Evolutionary conservation across 345 rosid genomes (phyloP).

Genomic region (Iberis pinnata): DNA sequence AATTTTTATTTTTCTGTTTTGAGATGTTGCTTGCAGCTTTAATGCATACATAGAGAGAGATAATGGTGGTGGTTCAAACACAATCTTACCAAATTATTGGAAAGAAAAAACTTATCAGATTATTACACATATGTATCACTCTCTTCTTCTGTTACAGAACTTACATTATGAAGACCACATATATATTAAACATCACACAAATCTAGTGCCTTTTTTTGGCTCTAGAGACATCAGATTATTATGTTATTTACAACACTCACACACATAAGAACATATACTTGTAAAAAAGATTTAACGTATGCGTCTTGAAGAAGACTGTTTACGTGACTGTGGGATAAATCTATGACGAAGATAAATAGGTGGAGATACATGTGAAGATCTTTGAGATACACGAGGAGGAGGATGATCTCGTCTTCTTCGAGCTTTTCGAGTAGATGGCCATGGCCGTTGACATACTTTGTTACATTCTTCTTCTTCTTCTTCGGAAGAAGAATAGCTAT

Average conservation of each 20-base stretch:
- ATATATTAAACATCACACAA: too few species aligned
- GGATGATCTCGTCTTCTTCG: conserved; percentile 1
- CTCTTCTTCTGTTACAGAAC: not conserved
- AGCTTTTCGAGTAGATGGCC: not conserved
- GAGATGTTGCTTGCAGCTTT: conserved; percentile 13
- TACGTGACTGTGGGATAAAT: conserved; percentile 19
- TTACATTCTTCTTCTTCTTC: not conserved
- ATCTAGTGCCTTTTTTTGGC: not conserved
- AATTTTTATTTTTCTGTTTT: conserved; percentile 2
- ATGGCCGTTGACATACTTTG: not conserved
- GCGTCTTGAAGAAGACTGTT: conserved; percentile 8
- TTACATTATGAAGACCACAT: not conserved
- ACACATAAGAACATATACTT: too few species aligned
- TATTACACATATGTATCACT: not conserved
- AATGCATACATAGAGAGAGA: not conserved
- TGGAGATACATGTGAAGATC: too few species aligned
- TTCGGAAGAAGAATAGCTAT: not conserved
- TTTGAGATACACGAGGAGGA: conserved; percentile 13
- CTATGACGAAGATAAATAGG: conserved; percentile 24
- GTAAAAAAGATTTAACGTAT: conserved; percentile 13
- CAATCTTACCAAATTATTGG: too few species aligned
- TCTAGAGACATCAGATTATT: conserved; percentile 3
- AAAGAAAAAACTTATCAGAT: too few species aligned
- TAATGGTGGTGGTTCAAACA: conserved; percentile 4
- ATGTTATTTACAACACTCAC: not conserved